A percentile compares a stretch with the other conserved stretches of the same genome.
Evolutionary conservation across 2,329 filamentous ascomycete species (phyloP).

Genomic region (Raffaelea arxii): DNA sequence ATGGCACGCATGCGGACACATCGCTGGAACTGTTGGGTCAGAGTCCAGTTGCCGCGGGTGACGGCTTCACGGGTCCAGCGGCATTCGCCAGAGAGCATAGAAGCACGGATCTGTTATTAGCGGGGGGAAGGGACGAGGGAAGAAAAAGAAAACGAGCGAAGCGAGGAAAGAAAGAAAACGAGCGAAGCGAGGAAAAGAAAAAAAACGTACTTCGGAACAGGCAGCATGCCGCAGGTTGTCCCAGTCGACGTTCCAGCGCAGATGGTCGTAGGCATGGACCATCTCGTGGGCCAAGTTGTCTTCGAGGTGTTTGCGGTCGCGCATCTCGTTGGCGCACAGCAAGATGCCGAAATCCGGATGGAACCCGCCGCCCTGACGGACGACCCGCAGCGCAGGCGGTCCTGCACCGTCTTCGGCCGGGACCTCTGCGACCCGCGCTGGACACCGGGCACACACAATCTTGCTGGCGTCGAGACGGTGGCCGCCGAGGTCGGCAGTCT

Average conservation of each 20-base stretch:
- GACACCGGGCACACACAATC: slow-evolving; percentile 75
- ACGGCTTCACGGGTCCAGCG: slow-evolving; percentile 82
- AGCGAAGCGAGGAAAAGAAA: too few species aligned
- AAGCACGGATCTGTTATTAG: slow-evolving; percentile 67
- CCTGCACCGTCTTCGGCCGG: not conserved
- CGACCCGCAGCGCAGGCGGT: slow-evolving; percentile 31
- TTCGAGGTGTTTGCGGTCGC: slow-evolving; percentile 72
- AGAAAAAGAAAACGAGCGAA: too few species aligned
- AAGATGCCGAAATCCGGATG: slow-evolving; percentile 78
- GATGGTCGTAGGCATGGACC: slow-evolving; percentile 92
- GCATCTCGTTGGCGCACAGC: slow-evolving; percentile 85
- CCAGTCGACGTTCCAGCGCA: slow-evolving; percentile 86
- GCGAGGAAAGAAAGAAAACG: too few species aligned
- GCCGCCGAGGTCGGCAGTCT: slow-evolving; percentile 71
- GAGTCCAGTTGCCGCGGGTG: slow-evolving; percentile 71
- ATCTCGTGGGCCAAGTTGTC: slow-evolving; percentile 95
- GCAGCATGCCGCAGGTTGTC: slow-evolving; percentile 76
- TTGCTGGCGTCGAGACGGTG: slow-evolving; percentile 57
- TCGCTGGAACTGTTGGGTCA: slow-evolving; percentile 88
- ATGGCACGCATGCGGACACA: slow-evolving; percentile 80
- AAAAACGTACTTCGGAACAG: slow-evolving; percentile 91
- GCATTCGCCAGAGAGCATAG: slow-evolving; percentile 88
- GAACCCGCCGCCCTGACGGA: slow-evolving; percentile 69
- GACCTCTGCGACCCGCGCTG: slow-evolving; percentile 40
- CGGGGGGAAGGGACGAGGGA: not conserved